Evolutionary conservation across 2,329 filamentous ascomycete species (phyloP).

Genomic region (Exophiala oligosperma): DNA sequence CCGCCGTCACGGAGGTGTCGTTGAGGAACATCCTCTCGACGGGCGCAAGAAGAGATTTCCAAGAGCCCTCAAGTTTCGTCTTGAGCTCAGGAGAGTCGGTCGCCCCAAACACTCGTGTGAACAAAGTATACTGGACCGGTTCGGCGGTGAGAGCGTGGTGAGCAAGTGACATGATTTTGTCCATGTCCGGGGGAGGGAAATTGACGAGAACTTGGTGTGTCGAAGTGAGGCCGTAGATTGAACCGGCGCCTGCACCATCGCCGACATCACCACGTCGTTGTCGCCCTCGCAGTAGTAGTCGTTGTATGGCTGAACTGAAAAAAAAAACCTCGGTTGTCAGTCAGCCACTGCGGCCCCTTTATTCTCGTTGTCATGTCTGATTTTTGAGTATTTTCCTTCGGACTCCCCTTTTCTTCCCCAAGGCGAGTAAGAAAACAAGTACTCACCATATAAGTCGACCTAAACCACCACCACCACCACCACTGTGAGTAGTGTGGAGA

Average conservation of each 20-base stretch:
- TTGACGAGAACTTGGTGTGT: conserved; percentile 4
- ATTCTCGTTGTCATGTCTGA: no score
- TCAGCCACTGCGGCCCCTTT: no score
- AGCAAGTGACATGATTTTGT: conserved; percentile 4
- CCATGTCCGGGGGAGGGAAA: background rate
- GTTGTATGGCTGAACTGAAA: no score
- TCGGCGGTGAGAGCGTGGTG: conserved; percentile 4
- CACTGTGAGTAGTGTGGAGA: no score
- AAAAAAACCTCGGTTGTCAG: no score
- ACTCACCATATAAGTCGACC: no score
- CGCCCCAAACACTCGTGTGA: conserved; percentile 2
- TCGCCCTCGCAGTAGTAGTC: no score
- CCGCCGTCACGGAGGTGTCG: background rate
- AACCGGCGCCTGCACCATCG: background rate
- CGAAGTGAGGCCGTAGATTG: conserved; percentile 2
- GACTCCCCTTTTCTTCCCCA: no score
- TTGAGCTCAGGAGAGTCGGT: background rate
- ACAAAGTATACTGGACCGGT: background rate
- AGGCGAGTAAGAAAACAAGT: no score
- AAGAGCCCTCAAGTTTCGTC: background rate
- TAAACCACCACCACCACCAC: no score
- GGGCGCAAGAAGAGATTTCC: background rate
- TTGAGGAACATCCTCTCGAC: conserved; percentile 1
- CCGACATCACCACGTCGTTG: no score
- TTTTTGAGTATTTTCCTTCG: no score